These are phyloP conservation scores for Geotrichum armillariae DNA, from an alignment of 1,139 yeast species.

Conservation along the genomic window DNA sequence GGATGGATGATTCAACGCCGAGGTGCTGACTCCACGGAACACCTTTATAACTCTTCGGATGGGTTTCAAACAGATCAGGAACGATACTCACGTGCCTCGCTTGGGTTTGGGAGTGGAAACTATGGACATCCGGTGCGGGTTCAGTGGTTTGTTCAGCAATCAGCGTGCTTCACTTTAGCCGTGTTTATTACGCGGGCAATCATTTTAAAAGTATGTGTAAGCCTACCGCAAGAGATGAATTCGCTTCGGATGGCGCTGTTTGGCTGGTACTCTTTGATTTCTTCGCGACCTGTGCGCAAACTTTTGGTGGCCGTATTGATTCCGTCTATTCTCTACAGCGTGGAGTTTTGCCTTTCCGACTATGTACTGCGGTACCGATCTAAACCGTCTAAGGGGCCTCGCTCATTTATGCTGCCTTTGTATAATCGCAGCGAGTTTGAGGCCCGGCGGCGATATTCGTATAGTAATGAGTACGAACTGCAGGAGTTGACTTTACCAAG, in stretches of 20 bases:
- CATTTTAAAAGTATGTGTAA: conserved; percentile 11
- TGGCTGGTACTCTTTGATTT: conserved; percentile 9
- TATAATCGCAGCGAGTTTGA: conserved; percentile 6
- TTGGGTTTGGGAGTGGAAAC: conserved; percentile 20
- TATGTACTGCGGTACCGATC: conserved; percentile 16
- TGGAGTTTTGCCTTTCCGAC: conserved; percentile 16
- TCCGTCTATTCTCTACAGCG: conserved; percentile 16
- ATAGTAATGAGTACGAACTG: conserved; percentile 9
- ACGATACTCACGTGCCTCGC: conserved; percentile 7
- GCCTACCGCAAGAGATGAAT: conserved; percentile 11
- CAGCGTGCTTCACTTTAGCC: conserved; percentile 7
- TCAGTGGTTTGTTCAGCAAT: conserved; percentile 20
- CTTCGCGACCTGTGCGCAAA: not conserved
- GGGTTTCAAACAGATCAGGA: not conserved
- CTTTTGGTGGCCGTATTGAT: conserved; percentile 13
- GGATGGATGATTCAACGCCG: conserved; percentile 13
- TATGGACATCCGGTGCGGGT: conserved; percentile 20
- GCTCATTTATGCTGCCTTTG: not conserved
- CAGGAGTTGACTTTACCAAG: conserved; percentile 13
- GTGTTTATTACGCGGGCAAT: conserved; percentile 10
- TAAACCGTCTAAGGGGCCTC: conserved; percentile 1
- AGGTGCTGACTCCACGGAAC: not conserved
- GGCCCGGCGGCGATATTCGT: not conserved
- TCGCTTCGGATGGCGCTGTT: conserved; percentile 13
- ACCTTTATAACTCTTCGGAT: not conserved